Conservation (phyloP, 805 yeast genomes). For the Pichia gijzeniarum region DNA sequence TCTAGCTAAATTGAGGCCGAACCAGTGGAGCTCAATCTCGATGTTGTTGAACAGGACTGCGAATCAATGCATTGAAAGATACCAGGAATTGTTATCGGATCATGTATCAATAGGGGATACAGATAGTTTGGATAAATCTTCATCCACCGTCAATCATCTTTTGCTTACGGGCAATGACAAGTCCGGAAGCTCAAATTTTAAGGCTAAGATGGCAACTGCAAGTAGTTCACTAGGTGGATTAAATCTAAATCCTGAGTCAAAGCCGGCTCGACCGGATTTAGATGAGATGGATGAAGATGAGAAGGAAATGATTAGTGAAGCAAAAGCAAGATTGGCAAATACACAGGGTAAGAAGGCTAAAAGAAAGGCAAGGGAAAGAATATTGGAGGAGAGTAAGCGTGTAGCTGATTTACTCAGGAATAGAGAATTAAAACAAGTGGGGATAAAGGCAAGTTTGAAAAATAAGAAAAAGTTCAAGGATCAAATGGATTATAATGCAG, state of each 20-base stretch:
- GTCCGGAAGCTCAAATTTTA: conserved; percentile 1
- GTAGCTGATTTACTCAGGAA: conserved; percentile 73
- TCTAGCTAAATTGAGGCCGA: conserved; percentile 68
- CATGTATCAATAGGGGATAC: conserved; percentile 26
- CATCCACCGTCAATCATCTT: conserved; percentile 10
- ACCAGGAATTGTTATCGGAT: conserved; percentile 62
- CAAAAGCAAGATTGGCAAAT: conserved; percentile 83
- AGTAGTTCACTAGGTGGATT: conserved; percentile 40
- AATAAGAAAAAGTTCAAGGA: conserved; percentile 48
- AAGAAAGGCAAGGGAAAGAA: conserved; percentile 77
- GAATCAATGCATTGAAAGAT: conserved; percentile 78
- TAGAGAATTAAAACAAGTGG: conserved; percentile 76
- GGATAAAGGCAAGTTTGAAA: conserved; percentile 45
- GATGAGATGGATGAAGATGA: conserved; percentile 82
- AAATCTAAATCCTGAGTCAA: conserved; percentile 69
- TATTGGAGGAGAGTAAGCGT: conserved; percentile 71
- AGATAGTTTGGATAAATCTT: conserved; percentile 19
- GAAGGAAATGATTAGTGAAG: conserved; percentile 89
- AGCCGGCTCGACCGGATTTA: conserved; percentile 76
- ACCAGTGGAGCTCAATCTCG: conserved; percentile 94
- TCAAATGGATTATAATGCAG: conserved; percentile 77
- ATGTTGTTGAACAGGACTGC: conserved; percentile 78
- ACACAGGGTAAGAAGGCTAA: conserved; percentile 95
- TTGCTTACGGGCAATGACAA: conserved; percentile 19
- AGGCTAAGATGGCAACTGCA: conserved; percentile 6